phyloP scores from a whole-genome alignment of 2,329 filamentous ascomycete genomes.

The Teratosphaeriaceae sp. region DNA sequence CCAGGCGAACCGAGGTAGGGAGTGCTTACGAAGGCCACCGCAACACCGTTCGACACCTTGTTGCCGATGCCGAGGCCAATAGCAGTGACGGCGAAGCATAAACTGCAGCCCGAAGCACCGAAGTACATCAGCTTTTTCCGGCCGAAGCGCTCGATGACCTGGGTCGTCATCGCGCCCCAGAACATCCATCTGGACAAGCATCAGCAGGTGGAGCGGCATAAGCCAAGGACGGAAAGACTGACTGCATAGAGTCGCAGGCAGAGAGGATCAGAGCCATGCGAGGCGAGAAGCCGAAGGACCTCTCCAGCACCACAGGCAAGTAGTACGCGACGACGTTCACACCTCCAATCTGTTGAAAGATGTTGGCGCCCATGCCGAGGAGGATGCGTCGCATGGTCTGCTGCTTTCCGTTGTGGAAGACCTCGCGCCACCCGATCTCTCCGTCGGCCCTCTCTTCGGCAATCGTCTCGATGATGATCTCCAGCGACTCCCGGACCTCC shows the following conservation, averaged over 20 bases:
- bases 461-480: conserved; percentile 14
- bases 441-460: conserved; percentile 12
- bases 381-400: conserved; percentile 59
- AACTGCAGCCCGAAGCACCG: conserved; percentile 8
- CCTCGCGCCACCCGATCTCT: conserved; percentile 9
- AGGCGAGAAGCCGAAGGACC: conserved; percentile 13
- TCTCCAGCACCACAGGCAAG: conserved; percentile 11
- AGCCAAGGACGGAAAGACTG: too few species aligned
- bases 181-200: too few species aligned
- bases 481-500: conserved; percentile 7
- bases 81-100: conserved; percentile 12
- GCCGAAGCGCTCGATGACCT: conserved; percentile 11
- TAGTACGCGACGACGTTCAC: conserved; percentile 11
- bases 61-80: conserved; percentile 8
- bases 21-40: conserved; percentile 8
- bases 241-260: conserved; percentile 10
- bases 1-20: neutral
- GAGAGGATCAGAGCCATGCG: conserved; percentile 12
- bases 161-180: conserved; percentile 8
- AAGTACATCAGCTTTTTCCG: conserved; percentile 13
- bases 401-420: conserved; percentile 11
- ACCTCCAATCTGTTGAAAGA: conserved; percentile 15
- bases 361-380: conserved; percentile 44
- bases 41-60: conserved; percentile 9
- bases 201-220: too few species aligned